phyloP scores from a whole-genome alignment of 2,329 filamentous ascomycete species.

The Fusarium nygamai region DNA sequence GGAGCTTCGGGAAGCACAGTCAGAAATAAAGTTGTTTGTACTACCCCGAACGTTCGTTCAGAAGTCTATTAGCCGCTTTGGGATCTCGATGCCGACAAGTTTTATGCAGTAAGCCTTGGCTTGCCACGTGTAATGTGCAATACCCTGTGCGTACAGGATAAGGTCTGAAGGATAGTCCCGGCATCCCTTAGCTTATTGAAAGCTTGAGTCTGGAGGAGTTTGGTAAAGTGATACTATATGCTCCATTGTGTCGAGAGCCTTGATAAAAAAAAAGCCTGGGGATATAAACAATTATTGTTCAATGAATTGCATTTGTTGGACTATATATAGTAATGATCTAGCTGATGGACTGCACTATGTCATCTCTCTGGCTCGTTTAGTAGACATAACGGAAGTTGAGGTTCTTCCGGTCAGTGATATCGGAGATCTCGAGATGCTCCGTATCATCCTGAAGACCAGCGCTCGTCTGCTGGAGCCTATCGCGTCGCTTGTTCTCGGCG shows the following conservation, averaged over 20 bases:
- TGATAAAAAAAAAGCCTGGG: too few species aligned
- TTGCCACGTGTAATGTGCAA: background rate
- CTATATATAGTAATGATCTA: too few species aligned
- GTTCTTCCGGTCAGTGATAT: constrained; percentile 33
- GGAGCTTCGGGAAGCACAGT: background rate
- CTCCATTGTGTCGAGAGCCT: too few species aligned
- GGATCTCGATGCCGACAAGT: accelerated
- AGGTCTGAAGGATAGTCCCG: background rate
- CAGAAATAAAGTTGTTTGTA: background rate
- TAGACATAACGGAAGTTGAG: constrained; percentile 36
- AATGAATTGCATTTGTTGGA: background rate
- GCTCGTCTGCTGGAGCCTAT: constrained; percentile 8
- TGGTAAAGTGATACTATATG: background rate
- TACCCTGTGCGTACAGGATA: accelerated
- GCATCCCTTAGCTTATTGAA: background rate
- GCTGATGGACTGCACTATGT: accelerated
- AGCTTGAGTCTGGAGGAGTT: too few species aligned
- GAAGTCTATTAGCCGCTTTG: background rate
- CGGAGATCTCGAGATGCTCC: constrained; percentile 24
- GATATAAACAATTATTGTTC: too few species aligned
- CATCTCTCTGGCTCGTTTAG: background rate
- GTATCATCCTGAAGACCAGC: background rate
- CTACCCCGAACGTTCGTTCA: accelerated
- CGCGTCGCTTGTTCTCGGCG: constrained; percentile 27
- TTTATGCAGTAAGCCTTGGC: accelerated